These are phyloP conservation scores for Phytopythium litorale DNA, from an alignment of 352 stramenopile genomes.

Conservation along the genomic window DNA sequence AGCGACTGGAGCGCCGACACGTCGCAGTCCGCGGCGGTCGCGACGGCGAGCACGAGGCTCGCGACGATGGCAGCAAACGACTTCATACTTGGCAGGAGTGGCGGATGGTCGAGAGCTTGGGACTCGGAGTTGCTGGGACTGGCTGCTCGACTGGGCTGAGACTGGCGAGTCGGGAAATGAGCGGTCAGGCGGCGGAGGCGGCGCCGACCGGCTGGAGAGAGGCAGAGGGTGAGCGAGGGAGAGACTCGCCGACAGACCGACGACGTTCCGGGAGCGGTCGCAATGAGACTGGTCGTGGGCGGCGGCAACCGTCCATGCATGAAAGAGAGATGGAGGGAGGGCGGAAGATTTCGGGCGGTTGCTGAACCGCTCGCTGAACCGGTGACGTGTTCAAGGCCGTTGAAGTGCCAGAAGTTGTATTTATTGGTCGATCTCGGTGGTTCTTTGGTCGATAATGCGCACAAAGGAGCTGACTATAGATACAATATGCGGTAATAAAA, in stretches of 20 bases:
- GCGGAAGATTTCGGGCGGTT: background rate
- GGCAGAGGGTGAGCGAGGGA: background rate
- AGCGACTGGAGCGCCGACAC: background rate
- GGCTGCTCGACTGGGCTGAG: background rate
- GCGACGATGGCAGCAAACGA: background rate
- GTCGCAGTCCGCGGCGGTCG: conserved; percentile 5
- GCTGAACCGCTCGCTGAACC: background rate
- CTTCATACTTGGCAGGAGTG: background rate
- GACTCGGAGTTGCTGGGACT: background rate
- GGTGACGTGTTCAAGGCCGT: background rate
- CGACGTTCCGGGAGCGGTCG: background rate
- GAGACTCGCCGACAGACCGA: background rate
- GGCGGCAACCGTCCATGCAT: too few relatives aligned
- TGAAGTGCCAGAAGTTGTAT: background rate
- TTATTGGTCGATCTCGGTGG: background rate
- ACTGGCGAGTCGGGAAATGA: conserved; percentile 5
- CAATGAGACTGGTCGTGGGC: too few relatives aligned
- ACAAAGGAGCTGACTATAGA: background rate
- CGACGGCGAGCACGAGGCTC: background rate
- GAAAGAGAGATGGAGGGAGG: background rate
- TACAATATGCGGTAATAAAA: background rate
- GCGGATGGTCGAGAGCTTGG: background rate
- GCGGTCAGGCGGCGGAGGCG: background rate
- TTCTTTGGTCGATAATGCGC: background rate
- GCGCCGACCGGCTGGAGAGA: too few relatives aligned